Evolutionary conservation across 1,139 yeast genomes (phyloP).

Genomic region (Blastobotrys arbuscula): DNA sequence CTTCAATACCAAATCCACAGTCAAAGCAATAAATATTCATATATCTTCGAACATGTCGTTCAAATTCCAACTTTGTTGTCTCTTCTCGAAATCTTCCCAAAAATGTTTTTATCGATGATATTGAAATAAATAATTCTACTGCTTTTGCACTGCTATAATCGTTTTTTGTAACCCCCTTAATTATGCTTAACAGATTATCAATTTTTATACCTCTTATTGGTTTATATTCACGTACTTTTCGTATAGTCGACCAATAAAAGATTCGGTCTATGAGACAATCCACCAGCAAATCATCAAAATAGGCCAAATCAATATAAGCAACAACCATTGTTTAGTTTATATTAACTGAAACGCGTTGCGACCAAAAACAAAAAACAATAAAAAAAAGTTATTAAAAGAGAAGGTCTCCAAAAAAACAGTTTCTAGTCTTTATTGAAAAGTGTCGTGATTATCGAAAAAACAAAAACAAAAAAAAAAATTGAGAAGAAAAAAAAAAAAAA

Average conservation of each 20-base stretch:
- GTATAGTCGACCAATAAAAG: constrained; percentile 34
- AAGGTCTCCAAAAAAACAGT: too few relatives aligned
- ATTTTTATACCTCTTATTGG: constrained; percentile 26
- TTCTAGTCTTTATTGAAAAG: not conserved
- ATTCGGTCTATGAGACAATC: constrained; percentile 35
- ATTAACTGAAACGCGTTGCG: too few relatives aligned
- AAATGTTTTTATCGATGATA: constrained; percentile 31
- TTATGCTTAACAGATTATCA: constrained; percentile 22
- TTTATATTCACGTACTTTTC: constrained; percentile 33
- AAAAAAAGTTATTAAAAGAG: too few relatives aligned
- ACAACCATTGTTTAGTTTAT: constrained; percentile 11
- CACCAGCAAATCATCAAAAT: constrained; percentile 42
- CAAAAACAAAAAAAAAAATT: not conserved
- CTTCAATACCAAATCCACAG: constrained; percentile 40
- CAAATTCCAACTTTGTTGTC: constrained; percentile 33
- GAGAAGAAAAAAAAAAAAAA: not conserved
- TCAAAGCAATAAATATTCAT: constrained; percentile 35
- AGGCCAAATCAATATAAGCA: constrained; percentile 43
- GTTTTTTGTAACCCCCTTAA: constrained; percentile 22
- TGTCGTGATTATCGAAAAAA: not conserved
- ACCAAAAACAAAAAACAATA: not conserved
- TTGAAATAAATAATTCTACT: constrained; percentile 27
- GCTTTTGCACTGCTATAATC: constrained; percentile 8
- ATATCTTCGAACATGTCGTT: constrained; percentile 37
- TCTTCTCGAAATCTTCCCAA: constrained; percentile 27